Base-by-base conservation (phyloP, 768 basidiomycete genomes). In the Zangia roseola region DNA sequence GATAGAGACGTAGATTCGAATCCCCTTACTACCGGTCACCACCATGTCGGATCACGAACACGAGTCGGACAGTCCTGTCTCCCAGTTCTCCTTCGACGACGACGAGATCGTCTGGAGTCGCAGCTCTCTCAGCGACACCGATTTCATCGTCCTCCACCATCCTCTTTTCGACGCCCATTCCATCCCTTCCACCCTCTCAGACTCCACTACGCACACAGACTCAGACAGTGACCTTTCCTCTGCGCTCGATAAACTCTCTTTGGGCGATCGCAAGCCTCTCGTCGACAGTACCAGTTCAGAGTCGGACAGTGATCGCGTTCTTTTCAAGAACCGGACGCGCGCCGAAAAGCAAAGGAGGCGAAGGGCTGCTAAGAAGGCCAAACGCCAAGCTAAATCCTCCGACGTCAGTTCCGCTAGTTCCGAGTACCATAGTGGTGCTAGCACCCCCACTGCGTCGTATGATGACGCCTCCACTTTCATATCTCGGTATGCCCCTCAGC, bases 391-490 rank as follows among this genome's bases (percentile, higher is more conserved):
- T 16, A 20, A 25, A 19, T 46, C 54, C 3, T 48, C 58, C 8
- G 47, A 36, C 0, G 6, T 2, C 30, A 40, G 38, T 17, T 56
- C 55, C 0, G 7, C 52, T 14, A 48, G 46, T 40, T 48, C 55
- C 13, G 47, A 52, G 13, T 49, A 45, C 30, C 36, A 37, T 9
- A 53, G 49, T 12, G 62, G 47, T 5, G 33, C 38, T 10, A 33
- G 28, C 17, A 60, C 60, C 5, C 54, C 53, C 13, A 45, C 40
- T 10, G 44, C 41, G 5, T 60, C 65, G 6, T 69, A 62, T 30
- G 55, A 57, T 1, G 61, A 64, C 1, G 66, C 68, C 4, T 54
- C 46, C 16, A 52, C 55, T 12, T 68, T 61, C 30, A 69, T 69
- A 36, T 49, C 65, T 19, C 47, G 45, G 65, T 63, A 39, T 44